phyloP scores from a whole-genome alignment of 1,284 basidiomycete genomes.

The Sporisorium exsertum region DNA sequence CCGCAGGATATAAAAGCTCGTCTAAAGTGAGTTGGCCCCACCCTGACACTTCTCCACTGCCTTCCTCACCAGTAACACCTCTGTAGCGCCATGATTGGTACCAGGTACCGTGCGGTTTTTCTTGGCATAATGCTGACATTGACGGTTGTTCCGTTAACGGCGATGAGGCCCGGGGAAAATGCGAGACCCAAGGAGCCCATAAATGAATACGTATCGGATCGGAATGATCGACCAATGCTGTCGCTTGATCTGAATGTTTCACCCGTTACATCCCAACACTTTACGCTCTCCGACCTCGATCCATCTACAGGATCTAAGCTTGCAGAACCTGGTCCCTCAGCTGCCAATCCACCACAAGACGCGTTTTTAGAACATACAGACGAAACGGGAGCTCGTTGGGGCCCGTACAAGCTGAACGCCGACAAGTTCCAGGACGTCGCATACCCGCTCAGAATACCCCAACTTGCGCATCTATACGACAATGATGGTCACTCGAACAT shows the following conservation, averaged over 20 bases:
- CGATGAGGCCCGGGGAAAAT: not conserved
- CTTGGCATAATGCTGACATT: not conserved
- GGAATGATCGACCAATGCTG: no score
- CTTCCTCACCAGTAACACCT: not conserved
- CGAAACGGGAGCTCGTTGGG: not conserved
- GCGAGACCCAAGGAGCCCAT: no score
- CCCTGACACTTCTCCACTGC: not conserved
- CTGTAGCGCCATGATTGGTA: not conserved
- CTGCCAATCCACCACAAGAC: no score
- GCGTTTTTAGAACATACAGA: no score
- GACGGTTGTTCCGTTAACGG: not conserved
- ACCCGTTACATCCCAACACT: no score
- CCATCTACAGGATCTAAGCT: no score
- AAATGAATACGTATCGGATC: no score
- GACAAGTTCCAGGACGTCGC: not conserved
- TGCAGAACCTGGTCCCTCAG: no score
- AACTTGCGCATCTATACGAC: not conserved
- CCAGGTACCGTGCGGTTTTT: not conserved
- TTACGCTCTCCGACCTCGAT: no score
- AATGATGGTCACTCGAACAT: no score
- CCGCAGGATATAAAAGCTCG: not conserved
- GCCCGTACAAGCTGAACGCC: not conserved
- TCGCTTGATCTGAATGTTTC: no score
- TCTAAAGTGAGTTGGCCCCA: not conserved
- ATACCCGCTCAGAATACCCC: not conserved